A percentile compares a stretch with the other conserved stretches of the same genome.
Evolutionary conservation across 2,329 filamentous ascomycete genomes (phyloP).

Genomic region (Rachicladosporium sp.): DNA sequence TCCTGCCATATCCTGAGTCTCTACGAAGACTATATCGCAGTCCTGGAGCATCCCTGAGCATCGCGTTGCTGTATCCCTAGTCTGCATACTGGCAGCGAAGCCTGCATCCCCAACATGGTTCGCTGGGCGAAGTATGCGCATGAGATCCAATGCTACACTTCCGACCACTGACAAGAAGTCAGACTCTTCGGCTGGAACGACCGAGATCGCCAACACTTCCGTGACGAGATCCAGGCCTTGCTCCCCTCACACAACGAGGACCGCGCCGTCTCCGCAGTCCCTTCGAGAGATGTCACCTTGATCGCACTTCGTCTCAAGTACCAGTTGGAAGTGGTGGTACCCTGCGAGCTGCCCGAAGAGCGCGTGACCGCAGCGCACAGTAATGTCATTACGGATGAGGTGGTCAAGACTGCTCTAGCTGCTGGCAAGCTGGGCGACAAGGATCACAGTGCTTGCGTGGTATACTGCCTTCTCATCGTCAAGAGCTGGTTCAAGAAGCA

Average conservation of each 20-base stretch:
- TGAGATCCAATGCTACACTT: neutral
- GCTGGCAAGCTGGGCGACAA: constrained; percentile 45
- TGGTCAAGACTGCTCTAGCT: constrained; percentile 67
- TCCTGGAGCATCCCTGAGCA: no score
- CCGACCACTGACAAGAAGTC: neutral
- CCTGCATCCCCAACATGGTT: constrained; percentile 8
- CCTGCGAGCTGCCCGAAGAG: constrained; percentile 73
- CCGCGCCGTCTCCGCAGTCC: constrained; percentile 52
- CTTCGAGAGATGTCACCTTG: constrained; percentile 72
- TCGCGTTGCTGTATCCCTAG: no score
- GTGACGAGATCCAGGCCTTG: constrained; percentile 36
- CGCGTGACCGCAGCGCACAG: constrained; percentile 71
- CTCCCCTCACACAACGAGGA: constrained; percentile 52
- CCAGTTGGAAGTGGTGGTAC: constrained; percentile 76
- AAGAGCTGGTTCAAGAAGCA: constrained; percentile 70
- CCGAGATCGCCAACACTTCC: constrained; percentile 26
- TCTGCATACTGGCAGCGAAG: no score
- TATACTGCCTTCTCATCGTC: constrained; percentile 68
- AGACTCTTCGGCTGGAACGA: constrained; percentile 19
- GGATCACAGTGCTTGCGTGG: constrained; percentile 65
- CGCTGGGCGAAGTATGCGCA: constrained; percentile 9
- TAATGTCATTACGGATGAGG: constrained; percentile 66
- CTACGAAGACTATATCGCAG: no score
- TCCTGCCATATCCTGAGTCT: no score
- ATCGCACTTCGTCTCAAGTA: constrained; percentile 81